Evolutionary conservation across 805 yeast species (phyloP).

Genomic region (Wickerhamiella parazyma): DNA sequence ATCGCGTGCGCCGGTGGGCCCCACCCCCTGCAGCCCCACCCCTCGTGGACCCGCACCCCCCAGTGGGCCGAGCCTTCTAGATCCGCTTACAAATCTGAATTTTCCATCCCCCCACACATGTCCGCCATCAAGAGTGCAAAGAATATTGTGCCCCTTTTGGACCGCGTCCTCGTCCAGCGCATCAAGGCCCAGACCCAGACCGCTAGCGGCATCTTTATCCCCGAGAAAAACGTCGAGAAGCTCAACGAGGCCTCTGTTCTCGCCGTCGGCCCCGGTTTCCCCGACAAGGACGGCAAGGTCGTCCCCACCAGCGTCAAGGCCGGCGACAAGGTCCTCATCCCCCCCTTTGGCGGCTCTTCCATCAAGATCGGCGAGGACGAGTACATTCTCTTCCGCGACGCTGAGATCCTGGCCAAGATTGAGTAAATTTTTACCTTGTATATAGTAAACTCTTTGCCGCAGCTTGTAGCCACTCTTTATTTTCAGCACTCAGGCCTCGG

Average conservation of each 20-base stretch:
- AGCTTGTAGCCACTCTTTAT: conserved; percentile 11
- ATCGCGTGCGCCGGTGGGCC: background rate
- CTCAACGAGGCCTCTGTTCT: conserved; percentile 82
- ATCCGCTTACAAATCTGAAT: conserved; percentile 5
- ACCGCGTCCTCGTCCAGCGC: conserved; percentile 93
- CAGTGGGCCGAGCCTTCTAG: background rate
- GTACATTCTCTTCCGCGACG: conserved; percentile 67
- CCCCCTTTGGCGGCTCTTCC: conserved; percentile 84
- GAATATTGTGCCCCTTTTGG: conserved; percentile 81
- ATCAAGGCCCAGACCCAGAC: conserved; percentile 83
- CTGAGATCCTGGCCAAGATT: conserved; percentile 89
- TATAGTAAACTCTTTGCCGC: conserved; percentile 8
- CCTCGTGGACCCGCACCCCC: too few relatives aligned
- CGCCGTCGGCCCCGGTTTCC: conserved; percentile 90
- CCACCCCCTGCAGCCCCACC: background rate
- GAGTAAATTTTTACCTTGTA: conserved; percentile 28
- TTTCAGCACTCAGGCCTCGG: background rate
- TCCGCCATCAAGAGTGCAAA: conserved; percentile 54
- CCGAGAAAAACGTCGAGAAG: conserved; percentile 92
- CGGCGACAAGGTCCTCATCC: conserved; percentile 91
- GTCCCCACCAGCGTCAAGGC: conserved; percentile 63
- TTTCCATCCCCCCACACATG: conserved; percentile 6
- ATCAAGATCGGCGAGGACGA: conserved; percentile 76
- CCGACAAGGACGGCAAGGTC: conserved; percentile 60
- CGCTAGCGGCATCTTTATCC: conserved; percentile 83